phyloP scores from a whole-genome alignment of 2,329 filamentous ascomycete genomes.

The Shiraia sp. region DNA sequence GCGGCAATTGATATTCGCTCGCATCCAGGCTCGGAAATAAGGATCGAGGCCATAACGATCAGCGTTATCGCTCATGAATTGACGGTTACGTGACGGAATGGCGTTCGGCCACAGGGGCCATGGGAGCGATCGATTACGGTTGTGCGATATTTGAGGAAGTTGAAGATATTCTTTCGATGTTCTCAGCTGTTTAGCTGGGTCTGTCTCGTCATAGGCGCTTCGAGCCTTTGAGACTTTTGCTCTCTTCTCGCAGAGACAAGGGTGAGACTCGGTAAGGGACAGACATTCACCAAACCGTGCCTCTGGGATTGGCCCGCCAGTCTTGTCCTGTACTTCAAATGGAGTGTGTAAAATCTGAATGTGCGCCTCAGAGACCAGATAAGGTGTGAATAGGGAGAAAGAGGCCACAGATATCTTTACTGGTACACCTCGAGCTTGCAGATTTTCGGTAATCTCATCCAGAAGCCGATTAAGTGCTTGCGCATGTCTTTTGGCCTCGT shows the following conservation, averaged over 20 bases:
- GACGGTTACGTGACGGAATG: conserved; percentile 24
- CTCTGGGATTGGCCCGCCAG: neutral
- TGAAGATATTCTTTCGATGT: neutral
- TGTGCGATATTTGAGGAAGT: conserved; percentile 16
- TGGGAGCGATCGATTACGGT: conserved; percentile 21
- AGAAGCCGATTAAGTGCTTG: conserved; percentile 19
- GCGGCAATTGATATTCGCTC: conserved; percentile 25
- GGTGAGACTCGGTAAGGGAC: conserved; percentile 24
- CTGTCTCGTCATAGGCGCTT: conserved; percentile 7
- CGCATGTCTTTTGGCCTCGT: conserved; percentile 14
- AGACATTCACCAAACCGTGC: conserved; percentile 3
- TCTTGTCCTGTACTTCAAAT: neutral
- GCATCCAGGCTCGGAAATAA: conserved; percentile 30
- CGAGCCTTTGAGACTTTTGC: conserved; percentile 8
- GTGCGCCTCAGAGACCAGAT: conserved; percentile 23
- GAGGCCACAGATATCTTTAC: conserved; percentile 30
- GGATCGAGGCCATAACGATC: conserved; percentile 29
- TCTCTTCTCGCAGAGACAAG: conserved; percentile 4
- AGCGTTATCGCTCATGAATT: conserved; percentile 17
- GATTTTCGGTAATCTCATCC: conserved; percentile 21
- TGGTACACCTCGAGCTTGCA: conserved; percentile 20
- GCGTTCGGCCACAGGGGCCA: conserved; percentile 30
- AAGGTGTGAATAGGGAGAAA: conserved; percentile 26
- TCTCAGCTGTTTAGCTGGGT: conserved; percentile 6
- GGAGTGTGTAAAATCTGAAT: conserved; percentile 21